Evolutionary conservation across 768 basidiomycete genomes (phyloP).

Genomic region (Chalciporus piperatus): DNA sequence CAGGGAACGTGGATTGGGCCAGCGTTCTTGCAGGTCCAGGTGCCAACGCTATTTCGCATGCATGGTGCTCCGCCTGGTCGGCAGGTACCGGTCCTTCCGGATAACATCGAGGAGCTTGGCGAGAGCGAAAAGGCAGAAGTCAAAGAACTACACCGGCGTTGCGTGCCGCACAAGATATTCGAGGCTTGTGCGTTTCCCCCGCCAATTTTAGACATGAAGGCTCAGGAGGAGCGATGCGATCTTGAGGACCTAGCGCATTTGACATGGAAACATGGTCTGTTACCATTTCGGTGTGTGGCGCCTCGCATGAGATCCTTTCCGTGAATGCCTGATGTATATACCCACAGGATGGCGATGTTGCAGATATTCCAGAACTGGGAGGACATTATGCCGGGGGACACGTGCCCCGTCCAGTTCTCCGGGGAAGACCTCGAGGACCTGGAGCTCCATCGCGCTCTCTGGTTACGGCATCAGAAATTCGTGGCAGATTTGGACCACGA

Average conservation of each 20-base stretch:
- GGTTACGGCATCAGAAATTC: background rate
- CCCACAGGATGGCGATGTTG: background rate
- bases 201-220: background rate
- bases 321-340: background rate
- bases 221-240: background rate
- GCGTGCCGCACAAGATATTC: background rate
- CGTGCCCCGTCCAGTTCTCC: background rate
- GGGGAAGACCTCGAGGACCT: background rate
- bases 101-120: background rate
- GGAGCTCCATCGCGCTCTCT: background rate
- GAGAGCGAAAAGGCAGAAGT: background rate
- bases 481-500: background rate
- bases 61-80: background rate
- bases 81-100: background rate
- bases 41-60: background rate
- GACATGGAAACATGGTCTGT: background rate
- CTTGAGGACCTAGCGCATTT: background rate
- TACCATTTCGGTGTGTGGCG: background rate
- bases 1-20: constrained; percentile 14
- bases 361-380: background rate
- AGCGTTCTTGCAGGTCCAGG: constrained; percentile 11
- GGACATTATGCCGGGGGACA: background rate
- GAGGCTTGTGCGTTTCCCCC: background rate
- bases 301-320: background rate
- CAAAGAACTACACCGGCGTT: background rate